Percentiles rank a stretch among this genome's conserved stretches.
Conservation (phyloP, 1,284 basidiomycete genomes). For the Irpex sp. region DNA sequence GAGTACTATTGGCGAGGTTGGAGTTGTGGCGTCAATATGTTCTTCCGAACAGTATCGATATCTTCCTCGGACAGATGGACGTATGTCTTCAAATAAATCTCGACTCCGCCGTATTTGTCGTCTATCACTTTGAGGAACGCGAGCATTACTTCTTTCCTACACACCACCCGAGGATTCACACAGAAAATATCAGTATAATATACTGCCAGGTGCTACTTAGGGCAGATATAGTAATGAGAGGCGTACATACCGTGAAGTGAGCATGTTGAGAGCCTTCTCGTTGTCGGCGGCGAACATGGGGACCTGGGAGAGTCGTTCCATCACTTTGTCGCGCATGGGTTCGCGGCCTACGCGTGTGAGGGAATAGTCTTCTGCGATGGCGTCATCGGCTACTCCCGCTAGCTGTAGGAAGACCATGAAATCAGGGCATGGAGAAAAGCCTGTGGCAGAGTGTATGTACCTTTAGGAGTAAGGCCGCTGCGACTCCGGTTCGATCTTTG, state of each 20-base stretch:
- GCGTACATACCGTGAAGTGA: constrained; percentile 57
- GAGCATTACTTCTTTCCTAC: constrained; percentile 64
- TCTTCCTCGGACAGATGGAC: constrained; percentile 54
- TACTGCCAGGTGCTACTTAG: not conserved
- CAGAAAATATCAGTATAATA: not conserved
- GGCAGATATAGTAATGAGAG: not conserved
- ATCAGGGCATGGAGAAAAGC: no score
- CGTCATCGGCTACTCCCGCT: constrained; percentile 57
- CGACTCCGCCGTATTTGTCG: constrained; percentile 61
- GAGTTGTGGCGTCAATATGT: constrained; percentile 39
- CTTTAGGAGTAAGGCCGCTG: constrained; percentile 66
- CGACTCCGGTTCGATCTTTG: constrained; percentile 75
- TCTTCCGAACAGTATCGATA: constrained; percentile 50
- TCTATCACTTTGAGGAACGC: constrained; percentile 57
- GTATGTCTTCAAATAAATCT: constrained; percentile 52
- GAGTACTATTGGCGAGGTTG: constrained; percentile 1
- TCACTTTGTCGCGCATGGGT: constrained; percentile 62
- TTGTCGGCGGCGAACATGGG: constrained; percentile 65
- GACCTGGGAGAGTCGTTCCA: constrained; percentile 59
- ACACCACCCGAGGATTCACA: not conserved
- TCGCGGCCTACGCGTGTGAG: constrained; percentile 72
- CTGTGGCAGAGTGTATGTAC: constrained; percentile 29
- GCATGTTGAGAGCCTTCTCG: constrained; percentile 72
- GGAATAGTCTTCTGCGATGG: constrained; percentile 68
- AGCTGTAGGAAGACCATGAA: constrained; percentile 37